These are phyloP conservation scores for Didymella exigua DNA, from an alignment of 2,329 filamentous ascomycete species.

Conservation along the genomic window DNA sequence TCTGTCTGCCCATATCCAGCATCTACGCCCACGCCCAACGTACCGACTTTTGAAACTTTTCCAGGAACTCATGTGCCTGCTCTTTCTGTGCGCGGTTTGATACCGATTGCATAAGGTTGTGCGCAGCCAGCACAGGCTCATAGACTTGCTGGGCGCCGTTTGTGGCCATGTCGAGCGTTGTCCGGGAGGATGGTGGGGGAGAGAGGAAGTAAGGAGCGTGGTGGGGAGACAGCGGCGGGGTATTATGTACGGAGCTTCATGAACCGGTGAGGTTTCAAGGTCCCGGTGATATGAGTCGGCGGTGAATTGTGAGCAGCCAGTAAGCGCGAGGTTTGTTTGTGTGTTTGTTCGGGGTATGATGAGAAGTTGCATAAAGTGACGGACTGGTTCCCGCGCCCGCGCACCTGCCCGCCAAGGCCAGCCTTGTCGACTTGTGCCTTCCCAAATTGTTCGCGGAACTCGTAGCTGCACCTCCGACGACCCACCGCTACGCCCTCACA, in stretches of 20 bases:
- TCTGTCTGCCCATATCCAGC: slow-evolving; percentile 17
- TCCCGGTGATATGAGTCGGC: slow-evolving; percentile 7
- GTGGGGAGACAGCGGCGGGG: slow-evolving; percentile 36
- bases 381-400: slow-evolving; percentile 25
- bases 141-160: slow-evolving; percentile 73
- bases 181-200: slow-evolving; percentile 28
- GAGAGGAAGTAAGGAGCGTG: slow-evolving; percentile 21
- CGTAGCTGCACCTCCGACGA: slow-evolving; percentile 26
- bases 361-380: slow-evolving; percentile 38
- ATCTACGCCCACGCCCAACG: slow-evolving; percentile 45
- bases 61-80: slow-evolving; percentile 87
- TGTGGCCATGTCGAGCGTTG: slow-evolving; percentile 65
- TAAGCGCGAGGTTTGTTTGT: slow-evolving; percentile 23
- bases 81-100: slow-evolving; percentile 82
- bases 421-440: slow-evolving; percentile 30
- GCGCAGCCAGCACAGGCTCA: slow-evolving; percentile 82
- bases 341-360: slow-evolving; percentile 18
- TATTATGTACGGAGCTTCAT: slow-evolving; percentile 34
- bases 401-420: slow-evolving; percentile 33
- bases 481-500: slow-evolving; percentile 18
- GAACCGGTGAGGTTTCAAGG: slow-evolving; percentile 15
- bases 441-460: slow-evolving; percentile 37
- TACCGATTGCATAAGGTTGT: slow-evolving; percentile 87
- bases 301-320: background rate
- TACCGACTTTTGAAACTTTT: slow-evolving; percentile 98